Base-by-base conservation (phyloP, 306 rosid genomes). In the Cucurbita pepo region DNA sequence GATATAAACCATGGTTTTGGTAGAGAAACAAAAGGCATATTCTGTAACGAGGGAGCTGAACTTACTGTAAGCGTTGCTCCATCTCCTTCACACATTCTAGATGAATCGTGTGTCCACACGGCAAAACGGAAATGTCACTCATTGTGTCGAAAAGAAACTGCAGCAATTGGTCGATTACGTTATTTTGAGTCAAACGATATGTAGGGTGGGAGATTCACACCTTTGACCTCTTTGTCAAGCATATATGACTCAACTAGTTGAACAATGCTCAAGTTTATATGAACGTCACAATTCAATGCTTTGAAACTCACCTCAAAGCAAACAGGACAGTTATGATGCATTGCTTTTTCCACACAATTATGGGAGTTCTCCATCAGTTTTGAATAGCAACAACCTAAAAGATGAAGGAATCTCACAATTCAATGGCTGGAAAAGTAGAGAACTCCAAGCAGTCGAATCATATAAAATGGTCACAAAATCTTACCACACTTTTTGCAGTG, bases 241-340 rank as follows among this genome's bases (percentile, higher is more conserved):
- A 15, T 47, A 47, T 12, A 13, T 10, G n/a, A 3, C 53, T 48
- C 14, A 48, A 13, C 16, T 5, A 48, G 7, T 48, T 48, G 53
- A 13, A 4, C n/a, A 48, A 13, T 3, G 53, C 12, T 47, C 12
- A 5, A 8, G 8, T 41, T 41, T 7, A 45, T 25, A 22, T 25
- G 6, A n/a, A 65, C 52, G 19, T 43, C 54, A 65, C n/a, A 19
- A 43, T 43, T 6, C 71, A 12, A 60, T 65, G 19, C 25, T 69
- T 67, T 8, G 56, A 47, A 69, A 69, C 48, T 69, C 82, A 85
- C 97, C 92, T 92, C 97, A 76, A 88, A 84, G 80, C 97, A 92
- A 77, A 92, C 86, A 25, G 97, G 88, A 53, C 97, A 92, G 75
- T 90, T 85, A 45, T 88, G 91, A 81, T 92, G 96, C 96, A 90